Evolutionary conservation across 2,329 filamentous ascomycete genomes (phyloP), one percentile per base, ranked within the genome.

Genomic region (Plectosphaerella cucumerina): DNA sequence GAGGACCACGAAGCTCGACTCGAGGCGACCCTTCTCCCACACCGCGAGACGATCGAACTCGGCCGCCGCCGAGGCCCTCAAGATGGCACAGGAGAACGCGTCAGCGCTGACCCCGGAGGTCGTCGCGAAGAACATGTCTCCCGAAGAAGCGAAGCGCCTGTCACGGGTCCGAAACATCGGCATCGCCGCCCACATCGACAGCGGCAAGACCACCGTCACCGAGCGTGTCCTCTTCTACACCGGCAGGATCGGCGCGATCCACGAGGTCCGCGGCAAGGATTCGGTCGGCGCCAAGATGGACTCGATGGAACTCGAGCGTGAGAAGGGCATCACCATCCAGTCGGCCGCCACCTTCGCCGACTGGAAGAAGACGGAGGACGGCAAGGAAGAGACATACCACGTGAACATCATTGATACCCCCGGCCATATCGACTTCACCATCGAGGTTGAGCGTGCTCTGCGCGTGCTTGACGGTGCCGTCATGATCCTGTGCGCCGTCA

Each of bases 381-480:
- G 88, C 59, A 82, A 89, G 65, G 90, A 97, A 48, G 85, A 96
- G 70, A 90, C 86, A 61, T 99, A 96, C 72, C 93, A 99, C 70
- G 85, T 99, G 77, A 99, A 99, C 73, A 77, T 99, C 78, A 99
- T 99, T 66, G 94, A 99, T 70, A 99, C 94, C 1, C 94, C 94
- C 4, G 94, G 94, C 42, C 94, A 99, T 73, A 97, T 99, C 65
- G 94, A 99, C 70, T 99, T 99, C 67, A 99, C 94, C 14, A 97
- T 99, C 58, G 94, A 99, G 72, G 94, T 99, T 44, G 94, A 99
- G 77, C 83, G 94, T 69, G 94, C 94, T 52, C 75, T 99, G 67
- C 84, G 94, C 68, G 94, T 99, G 53, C 80, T 99, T 41, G 94
- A 99, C 65, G 94, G 94, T 57, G 94, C 94, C 50, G 91, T 97